These are phyloP conservation scores for Zasmidium citrigriseum DNA, from an alignment of 2,329 filamentous ascomycete species.

Conservation along the genomic window DNA sequence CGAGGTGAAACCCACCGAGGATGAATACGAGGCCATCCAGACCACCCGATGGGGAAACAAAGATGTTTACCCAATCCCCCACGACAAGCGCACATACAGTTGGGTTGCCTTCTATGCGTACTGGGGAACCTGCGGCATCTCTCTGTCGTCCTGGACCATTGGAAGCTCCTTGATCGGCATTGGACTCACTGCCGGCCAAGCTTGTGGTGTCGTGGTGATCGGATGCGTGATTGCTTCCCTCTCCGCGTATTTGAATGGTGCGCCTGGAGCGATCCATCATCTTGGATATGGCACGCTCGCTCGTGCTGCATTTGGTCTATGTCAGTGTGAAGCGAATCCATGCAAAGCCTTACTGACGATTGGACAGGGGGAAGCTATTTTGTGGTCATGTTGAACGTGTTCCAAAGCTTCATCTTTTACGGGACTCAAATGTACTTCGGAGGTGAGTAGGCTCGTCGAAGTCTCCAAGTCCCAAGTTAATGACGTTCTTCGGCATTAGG, in stretches of 20 bases:
- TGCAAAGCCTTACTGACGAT: too few relatives aligned
- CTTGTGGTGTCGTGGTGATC: not conserved
- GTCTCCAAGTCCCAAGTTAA: not conserved
- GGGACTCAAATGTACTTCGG: conserved; percentile 27
- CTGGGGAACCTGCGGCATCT: conserved; percentile 9
- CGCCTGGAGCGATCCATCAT: conserved; percentile 17
- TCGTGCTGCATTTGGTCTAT: conserved; percentile 24
- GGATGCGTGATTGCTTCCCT: conserved; percentile 18
- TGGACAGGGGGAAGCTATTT: conserved; percentile 27
- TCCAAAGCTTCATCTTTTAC: conserved; percentile 24
- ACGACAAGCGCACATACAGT: conserved; percentile 4
- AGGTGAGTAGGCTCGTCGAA: conserved; percentile 1
- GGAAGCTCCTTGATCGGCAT: conserved; percentile 2
- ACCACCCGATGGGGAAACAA: conserved; percentile 9
- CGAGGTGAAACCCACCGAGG: conserved; percentile 4
- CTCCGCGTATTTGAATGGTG: conserved; percentile 20
- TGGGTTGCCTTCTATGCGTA: conserved; percentile 8
- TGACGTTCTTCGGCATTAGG: not conserved
- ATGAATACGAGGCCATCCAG: not conserved
- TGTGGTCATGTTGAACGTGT: conserved; percentile 25
- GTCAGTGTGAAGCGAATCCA: too few relatives aligned
- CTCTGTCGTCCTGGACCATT: conserved; percentile 3
- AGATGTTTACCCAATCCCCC: conserved; percentile 7
- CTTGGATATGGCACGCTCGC: conserved; percentile 26
- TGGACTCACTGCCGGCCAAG: conserved; percentile 3